Evolutionary conservation across 148 eudicot species (phyloP).

Genomic region (Rhododendron henanense): DNA sequence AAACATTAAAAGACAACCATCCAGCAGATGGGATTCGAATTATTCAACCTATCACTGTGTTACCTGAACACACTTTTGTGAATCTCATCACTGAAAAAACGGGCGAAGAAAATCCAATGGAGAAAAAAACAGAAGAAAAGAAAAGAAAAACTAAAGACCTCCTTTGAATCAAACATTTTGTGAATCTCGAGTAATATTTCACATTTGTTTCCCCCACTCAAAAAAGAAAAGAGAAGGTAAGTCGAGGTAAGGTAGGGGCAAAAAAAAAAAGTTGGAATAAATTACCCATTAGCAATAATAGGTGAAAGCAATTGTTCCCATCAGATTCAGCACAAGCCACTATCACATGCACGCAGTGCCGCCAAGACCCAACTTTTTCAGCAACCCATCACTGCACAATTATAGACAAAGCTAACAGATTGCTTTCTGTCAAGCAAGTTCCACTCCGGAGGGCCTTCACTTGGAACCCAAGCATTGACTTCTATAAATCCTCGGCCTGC

Average conservation of each 20-base stretch:
- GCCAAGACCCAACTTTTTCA: constrained; percentile 20
- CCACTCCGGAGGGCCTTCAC: constrained; percentile 62
- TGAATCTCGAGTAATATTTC: constrained; percentile 41
- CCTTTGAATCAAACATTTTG: constrained; percentile 28
- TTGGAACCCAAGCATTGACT: constrained; percentile 65
- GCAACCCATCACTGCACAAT: constrained; percentile 92
- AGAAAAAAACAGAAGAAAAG: constrained; percentile 23
- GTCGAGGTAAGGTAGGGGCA: neutral
- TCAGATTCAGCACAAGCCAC: neutral
- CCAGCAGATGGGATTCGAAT: constrained; percentile 34
- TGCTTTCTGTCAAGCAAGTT: constrained; percentile 54
- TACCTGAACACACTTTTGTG: constrained; percentile 14
- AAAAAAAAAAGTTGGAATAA: constrained; percentile 17
- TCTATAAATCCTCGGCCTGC: constrained; percentile 53
- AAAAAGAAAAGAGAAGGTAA: constrained; percentile 6
- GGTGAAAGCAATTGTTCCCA: constrained; percentile 2
- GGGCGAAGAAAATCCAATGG: constrained; percentile 32
- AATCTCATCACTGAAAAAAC: constrained; percentile 17
- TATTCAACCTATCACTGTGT: constrained; percentile 39
- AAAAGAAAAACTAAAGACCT: constrained; percentile 31
- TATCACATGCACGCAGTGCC: neutral
- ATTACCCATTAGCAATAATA: constrained; percentile 39
- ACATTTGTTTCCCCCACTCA: constrained; percentile 23
- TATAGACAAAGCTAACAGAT: constrained; percentile 69
- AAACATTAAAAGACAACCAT: constrained; percentile 35